These are phyloP conservation scores for Asterochloris erici DNA, from an alignment of 139 green algal species.

Conservation along the genomic window DNA sequence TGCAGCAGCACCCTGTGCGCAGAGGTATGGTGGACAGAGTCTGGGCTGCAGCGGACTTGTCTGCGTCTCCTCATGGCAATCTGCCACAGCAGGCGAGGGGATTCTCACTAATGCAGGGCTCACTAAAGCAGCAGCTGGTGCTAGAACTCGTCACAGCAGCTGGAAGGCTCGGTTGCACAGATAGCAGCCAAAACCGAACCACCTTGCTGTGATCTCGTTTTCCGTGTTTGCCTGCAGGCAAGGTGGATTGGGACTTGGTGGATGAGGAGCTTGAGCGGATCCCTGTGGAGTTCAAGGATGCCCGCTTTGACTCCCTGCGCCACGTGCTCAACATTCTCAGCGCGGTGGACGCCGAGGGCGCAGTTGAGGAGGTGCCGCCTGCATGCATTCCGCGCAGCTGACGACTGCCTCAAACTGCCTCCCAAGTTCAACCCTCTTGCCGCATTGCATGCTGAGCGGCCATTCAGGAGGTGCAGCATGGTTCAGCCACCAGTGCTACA, in stretches of 20 bases:
- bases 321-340: constrained; percentile 76
- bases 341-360: constrained; percentile 45
- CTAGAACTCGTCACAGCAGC: too few relatives aligned
- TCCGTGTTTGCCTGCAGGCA: background rate
- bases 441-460: background rate
- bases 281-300: constrained; percentile 48
- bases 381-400: background rate
- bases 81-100: too few relatives aligned
- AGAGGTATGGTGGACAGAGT: too few relatives aligned
- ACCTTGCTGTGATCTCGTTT: too few relatives aligned
- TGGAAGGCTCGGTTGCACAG: too few relatives aligned
- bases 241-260: constrained; percentile 59
- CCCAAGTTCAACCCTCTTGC: background rate
- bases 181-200: too few relatives aligned
- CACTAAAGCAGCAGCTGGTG: too few relatives aligned
- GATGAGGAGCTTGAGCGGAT: constrained; percentile 51
- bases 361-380: constrained; percentile 47
- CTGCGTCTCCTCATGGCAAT: too few relatives aligned
- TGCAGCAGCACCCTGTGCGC: too few relatives aligned
- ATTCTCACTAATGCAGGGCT: too few relatives aligned
- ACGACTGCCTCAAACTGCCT: background rate
- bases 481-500: too few relatives aligned
- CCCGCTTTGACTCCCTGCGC: constrained; percentile 67
- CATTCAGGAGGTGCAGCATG: background rate
- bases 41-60: too few relatives aligned